Conservation (phyloP, 2,329 filamentous ascomycete species). For the Penicillium sp. region DNA sequence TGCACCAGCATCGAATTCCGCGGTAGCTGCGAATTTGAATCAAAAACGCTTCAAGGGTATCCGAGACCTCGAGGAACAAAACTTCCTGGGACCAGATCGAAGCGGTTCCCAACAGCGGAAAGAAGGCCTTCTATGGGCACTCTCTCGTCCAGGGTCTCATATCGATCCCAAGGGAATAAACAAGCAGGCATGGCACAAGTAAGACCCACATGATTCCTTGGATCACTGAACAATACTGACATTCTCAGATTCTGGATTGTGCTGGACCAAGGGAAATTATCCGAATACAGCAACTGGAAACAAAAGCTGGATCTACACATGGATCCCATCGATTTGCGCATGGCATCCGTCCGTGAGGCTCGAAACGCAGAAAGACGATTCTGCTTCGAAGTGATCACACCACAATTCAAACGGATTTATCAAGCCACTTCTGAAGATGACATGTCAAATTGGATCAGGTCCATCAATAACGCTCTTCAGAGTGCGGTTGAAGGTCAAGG, state of each 20-base stretch:
- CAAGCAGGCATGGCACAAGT: constrained; percentile 99
- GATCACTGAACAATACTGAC: not conserved
- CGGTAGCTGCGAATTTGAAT: constrained; percentile 30
- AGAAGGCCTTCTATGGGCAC: constrained; percentile 89
- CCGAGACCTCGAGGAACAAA: constrained; percentile 84
- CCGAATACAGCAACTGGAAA: constrained; percentile 99
- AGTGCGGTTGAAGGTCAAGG: constrained; percentile 85
- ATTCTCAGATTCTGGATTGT: constrained; percentile 91
- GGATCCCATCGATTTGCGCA: constrained; percentile 93
- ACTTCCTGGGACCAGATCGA: constrained; percentile 55
- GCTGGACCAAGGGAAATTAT: constrained; percentile 90
- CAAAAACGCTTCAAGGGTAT: constrained; percentile 78
- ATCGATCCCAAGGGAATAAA: constrained; percentile 93
- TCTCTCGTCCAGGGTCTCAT: constrained; percentile 88
- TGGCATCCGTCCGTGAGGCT: constrained; percentile 94
- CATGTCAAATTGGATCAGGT: constrained; percentile 92
- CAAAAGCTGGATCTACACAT: constrained; percentile 94
- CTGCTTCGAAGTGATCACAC: constrained; percentile 97
- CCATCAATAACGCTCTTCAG: constrained; percentile 96
- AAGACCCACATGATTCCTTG: constrained; percentile 40
- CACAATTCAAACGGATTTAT: constrained; percentile 91
- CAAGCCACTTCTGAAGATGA: constrained; percentile 97
- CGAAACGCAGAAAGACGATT: constrained; percentile 91
- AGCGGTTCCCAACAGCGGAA: constrained; percentile 68
- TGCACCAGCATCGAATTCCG: constrained; percentile 22